Conservation (phyloP, 2,329 filamentous ascomycete genomes). For the Bipolaris zeicola region DNA sequence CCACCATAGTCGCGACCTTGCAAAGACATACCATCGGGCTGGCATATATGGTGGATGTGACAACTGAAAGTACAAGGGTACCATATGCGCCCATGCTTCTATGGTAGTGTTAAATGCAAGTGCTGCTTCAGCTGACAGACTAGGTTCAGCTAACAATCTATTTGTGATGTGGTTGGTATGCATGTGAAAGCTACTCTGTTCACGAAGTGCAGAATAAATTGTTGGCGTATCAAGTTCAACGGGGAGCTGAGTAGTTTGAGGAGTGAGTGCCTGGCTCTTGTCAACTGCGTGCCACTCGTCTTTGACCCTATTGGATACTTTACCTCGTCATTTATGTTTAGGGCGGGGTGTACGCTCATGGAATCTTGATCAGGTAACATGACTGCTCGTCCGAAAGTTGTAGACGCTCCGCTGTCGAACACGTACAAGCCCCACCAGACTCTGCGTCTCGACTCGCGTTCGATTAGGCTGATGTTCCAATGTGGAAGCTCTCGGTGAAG, state of each 20-base stretch:
- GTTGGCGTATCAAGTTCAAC: slow-evolving; percentile 25
- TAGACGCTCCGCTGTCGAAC: slow-evolving; percentile 36
- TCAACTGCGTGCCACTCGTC: background rate
- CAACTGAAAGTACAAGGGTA: slow-evolving; percentile 28
- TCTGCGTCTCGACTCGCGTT: slow-evolving; percentile 31
- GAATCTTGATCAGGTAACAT: slow-evolving; percentile 34
- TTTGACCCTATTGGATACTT: background rate
- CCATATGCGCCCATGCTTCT: slow-evolving; percentile 23
- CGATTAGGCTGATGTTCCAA: slow-evolving; percentile 35
- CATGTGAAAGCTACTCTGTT: slow-evolving; percentile 31
- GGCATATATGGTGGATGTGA: slow-evolving; percentile 11
- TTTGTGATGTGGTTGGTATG: slow-evolving; percentile 35
- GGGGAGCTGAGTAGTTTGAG: slow-evolving; percentile 25
- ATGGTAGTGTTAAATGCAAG: slow-evolving; percentile 26
- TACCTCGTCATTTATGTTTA: slow-evolving; percentile 33
- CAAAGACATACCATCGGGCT: slow-evolving; percentile 29
- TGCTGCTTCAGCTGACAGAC: slow-evolving; percentile 32
- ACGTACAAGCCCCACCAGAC: slow-evolving; percentile 36
- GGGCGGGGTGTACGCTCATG: slow-evolving; percentile 32
- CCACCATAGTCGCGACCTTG: slow-evolving; percentile 33
- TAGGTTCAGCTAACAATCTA: slow-evolving; percentile 29
- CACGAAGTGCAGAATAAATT: slow-evolving; percentile 27
- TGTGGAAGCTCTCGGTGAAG: slow-evolving; percentile 34
- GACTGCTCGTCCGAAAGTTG: slow-evolving; percentile 31
- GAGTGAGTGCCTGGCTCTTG: slow-evolving; percentile 26